These are phyloP conservation scores for Cochliopodium minus DNA, from an alignment of 208 protist species.

Conservation along the genomic window DNA sequence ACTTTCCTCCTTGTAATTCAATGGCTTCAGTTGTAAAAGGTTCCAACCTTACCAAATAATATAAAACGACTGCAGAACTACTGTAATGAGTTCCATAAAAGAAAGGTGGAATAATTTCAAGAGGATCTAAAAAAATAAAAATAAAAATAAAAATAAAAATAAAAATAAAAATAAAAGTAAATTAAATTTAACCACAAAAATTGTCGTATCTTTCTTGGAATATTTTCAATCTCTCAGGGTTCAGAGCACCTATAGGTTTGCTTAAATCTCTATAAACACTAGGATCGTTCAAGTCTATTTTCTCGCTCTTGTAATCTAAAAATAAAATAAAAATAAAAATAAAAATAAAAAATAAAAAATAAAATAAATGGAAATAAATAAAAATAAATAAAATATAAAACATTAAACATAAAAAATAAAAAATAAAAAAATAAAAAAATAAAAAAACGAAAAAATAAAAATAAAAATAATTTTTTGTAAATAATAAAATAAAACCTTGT, in stretches of 20 bases:
- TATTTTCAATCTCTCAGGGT: constrained; percentile 36
- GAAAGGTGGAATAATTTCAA: no score
- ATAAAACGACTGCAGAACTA: constrained; percentile 71
- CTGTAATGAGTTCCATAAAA: constrained; percentile 96
- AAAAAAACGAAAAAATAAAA: no score
- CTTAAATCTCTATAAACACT: constrained; percentile 63
- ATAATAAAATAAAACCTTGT: constrained; percentile 31
- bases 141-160: no score
- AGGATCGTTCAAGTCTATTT: constrained; percentile 43
- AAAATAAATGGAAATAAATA: no score
- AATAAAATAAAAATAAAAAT: constrained; percentile 67
- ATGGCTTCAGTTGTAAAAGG: constrained; percentile 83
- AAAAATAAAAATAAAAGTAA: no score
- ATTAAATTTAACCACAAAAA: no score
- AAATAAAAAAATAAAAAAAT: no score
- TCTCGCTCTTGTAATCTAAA: constrained; percentile 40
- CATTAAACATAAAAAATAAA: no score
- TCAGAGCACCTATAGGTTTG: constrained; percentile 84
- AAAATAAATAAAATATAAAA: no score
- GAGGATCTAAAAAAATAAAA: no score
- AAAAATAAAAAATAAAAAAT: no score
- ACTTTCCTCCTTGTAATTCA: constrained; percentile 72
- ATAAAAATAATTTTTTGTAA: no score
- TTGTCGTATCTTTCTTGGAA: constrained; percentile 53
- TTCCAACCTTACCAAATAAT: constrained; percentile 87